Evolutionary conservation across 192 early-diverging fungal genomes (phyloP), one percentile per base, ranked within the genome.

Genomic region (Umbelopsis sp.): DNA sequence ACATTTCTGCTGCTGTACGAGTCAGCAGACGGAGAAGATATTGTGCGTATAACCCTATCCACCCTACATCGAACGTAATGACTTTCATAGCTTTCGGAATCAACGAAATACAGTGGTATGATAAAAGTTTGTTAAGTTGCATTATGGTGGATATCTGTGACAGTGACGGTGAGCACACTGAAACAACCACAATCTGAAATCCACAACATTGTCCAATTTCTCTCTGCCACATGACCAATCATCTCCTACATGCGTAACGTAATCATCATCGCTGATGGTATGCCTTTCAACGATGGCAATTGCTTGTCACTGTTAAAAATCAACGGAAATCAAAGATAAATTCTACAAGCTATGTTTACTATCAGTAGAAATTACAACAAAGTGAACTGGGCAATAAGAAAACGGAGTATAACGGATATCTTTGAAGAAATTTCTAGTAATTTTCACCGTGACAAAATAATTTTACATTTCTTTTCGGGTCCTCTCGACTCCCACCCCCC

Each of bases 381-480:
- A 16, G 0, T 1, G 12, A n/a, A 20, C 17, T 62, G 26, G 12
- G 20, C 2, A 31, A 4, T 31, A 7, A 54, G 26, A 2, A 14
- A 32, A 62, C 31, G 31, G 12, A 62, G 31, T 29, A 32, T 29
- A 20, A 29, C 31, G 12, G 17, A 22, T 29, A 4, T 11, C 3
- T 31, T 34, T 32, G 2, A 34, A 10, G 56, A 62, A 32, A 62
- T 62, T 62, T 62, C 56, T 62, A 34, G 56, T 62, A 62, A 62
- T 62, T n/a, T 62, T 62, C 56, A 26, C 31, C 26, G 56, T 31
- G 26, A 34, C 14, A 34, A 56, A 62, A 29, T 14, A 53, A 53
- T 22, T 24, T 53, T 53, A 22, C 52, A 53, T 53, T 29, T 53
- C 52, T 53, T 53, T 53, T 41, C 38, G 38, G 38, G 12, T 11